Evolutionary conservation across 202 grass and related monocot species (phyloP).

Genomic region (Zizania palustris): DNA sequence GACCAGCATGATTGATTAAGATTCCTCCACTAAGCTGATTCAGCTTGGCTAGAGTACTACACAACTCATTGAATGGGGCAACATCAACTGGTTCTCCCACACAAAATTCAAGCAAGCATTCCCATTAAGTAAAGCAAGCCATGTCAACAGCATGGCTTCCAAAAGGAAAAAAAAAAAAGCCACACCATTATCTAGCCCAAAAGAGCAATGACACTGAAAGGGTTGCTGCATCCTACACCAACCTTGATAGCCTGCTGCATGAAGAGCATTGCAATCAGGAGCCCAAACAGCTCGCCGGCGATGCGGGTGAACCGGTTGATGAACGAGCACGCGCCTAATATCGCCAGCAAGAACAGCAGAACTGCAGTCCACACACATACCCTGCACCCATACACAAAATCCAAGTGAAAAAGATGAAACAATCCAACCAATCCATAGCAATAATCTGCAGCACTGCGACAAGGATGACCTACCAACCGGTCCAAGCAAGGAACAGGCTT

Average conservation of each 20-base stretch:
- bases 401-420: slow-evolving; percentile 18
- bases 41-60: slow-evolving; percentile 17
- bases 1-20: neutral
- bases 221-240: slow-evolving; percentile 10
- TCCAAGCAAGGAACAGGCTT: slow-evolving; percentile 83
- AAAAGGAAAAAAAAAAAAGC: neutral
- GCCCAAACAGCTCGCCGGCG: slow-evolving; percentile 92
- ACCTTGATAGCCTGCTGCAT: slow-evolving; percentile 99
- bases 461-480: slow-evolving; percentile 74
- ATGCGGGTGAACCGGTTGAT: slow-evolving; percentile 97
- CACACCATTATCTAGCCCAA: slow-evolving; percentile 20
- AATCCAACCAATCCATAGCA: slow-evolving; percentile 21
- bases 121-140: slow-evolving; percentile 25
- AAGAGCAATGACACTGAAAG: slow-evolving; percentile 10
- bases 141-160: neutral
- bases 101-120: slow-evolving; percentile 27
- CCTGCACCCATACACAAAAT: slow-evolving; percentile 48
- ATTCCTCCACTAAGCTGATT: slow-evolving; percentile 26
- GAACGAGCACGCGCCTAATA: slow-evolving; percentile 85
- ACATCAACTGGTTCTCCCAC: neutral
- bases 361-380: slow-evolving; percentile 96
- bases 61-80: slow-evolving; percentile 1
- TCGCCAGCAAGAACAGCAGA: slow-evolving; percentile 76
- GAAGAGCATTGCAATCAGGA: slow-evolving; percentile 98
- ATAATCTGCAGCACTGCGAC: slow-evolving; percentile 4